These are phyloP conservation scores for Crithidia fasciculata DNA, from an alignment of 208 protist genomes.

Conservation along the genomic window DNA sequence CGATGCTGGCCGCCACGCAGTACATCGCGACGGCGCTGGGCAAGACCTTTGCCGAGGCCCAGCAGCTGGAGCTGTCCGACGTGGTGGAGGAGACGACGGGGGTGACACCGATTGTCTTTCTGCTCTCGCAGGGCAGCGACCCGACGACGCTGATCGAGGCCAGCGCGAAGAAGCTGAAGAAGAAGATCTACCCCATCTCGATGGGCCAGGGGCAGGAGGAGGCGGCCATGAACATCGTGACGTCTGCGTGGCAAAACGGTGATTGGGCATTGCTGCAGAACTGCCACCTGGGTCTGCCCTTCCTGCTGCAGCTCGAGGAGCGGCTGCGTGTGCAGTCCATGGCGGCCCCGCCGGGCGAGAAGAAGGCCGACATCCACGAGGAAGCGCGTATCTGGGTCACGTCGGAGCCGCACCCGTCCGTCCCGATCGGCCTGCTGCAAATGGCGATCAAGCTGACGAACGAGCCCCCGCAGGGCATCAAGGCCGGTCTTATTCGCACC, in stretches of 20 bases:
- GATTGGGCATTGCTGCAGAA: constrained; percentile 98
- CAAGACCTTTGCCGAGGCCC: constrained; percentile 91
- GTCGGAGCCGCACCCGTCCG: constrained; percentile 93
- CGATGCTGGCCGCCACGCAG: constrained; percentile 93
- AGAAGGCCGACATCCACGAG: constrained; percentile 87
- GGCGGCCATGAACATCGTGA: constrained; percentile 91
- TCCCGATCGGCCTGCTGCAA: constrained; percentile 97
- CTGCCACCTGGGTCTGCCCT: constrained; percentile 96
- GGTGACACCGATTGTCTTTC: constrained; percentile 94
- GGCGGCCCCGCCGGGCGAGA: constrained; percentile 68
- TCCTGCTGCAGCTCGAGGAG: constrained; percentile 92
- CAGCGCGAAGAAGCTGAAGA: constrained; percentile 95
- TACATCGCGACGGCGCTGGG: constrained; percentile 95
- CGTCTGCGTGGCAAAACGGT: constrained; percentile 85
- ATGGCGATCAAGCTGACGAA: constrained; percentile 98
- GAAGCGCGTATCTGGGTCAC: constrained; percentile 97
- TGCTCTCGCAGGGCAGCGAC: constrained; percentile 97
- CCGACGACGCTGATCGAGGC: constrained; percentile 95
- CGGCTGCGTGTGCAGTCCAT: constrained; percentile 84
- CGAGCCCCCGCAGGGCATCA: constrained; percentile 97
- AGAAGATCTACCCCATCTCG: constrained; percentile 96
- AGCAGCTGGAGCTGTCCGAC: constrained; percentile 89
- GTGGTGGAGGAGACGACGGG: constrained; percentile 91
- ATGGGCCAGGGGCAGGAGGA: constrained; percentile 99
- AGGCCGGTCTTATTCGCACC: constrained; percentile 95